These are phyloP conservation scores for Diaporthe capsici DNA, from an alignment of 2,329 filamentous ascomycete genomes.

Conservation along the genomic window DNA sequence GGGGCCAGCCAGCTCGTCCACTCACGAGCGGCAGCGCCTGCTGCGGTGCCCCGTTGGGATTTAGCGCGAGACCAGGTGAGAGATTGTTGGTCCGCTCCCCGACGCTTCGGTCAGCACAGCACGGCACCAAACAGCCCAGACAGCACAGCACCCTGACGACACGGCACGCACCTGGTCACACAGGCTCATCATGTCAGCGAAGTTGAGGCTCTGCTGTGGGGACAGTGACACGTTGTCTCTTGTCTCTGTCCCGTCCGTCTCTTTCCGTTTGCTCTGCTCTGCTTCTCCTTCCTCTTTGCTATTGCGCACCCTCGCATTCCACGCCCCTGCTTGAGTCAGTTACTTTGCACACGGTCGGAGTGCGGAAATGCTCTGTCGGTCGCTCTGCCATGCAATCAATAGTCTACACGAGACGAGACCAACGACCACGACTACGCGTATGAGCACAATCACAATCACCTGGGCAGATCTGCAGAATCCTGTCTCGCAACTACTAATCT, in stretches of 20 bases:
- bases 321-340: constrained; percentile 6
- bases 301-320: constrained; percentile 14
- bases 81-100: constrained; percentile 26
- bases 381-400: constrained; percentile 1
- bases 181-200: constrained; percentile 12
- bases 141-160: not conserved
- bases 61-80: constrained; percentile 13
- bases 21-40: not conserved
- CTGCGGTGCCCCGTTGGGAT: constrained; percentile 3
- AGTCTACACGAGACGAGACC: not conserved
- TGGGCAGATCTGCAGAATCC: no score
- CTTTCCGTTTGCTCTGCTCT: constrained; percentile 1
- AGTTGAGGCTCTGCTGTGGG: constrained; percentile 35
- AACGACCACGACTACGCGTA: not conserved
- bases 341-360: not conserved
- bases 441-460: not conserved
- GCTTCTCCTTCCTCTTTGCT: not conserved
- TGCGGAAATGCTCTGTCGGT: not conserved
- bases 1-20: constrained; percentile 24
- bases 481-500: not conserved
- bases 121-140: not conserved
- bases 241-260: not conserved
- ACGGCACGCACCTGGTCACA: not conserved
- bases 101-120: constrained; percentile 18
- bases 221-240: constrained; percentile 27